These are phyloP conservation scores for Purpureocillium takamizusanense DNA, from an alignment of 2,329 filamentous ascomycete species.

Conservation along the genomic window DNA sequence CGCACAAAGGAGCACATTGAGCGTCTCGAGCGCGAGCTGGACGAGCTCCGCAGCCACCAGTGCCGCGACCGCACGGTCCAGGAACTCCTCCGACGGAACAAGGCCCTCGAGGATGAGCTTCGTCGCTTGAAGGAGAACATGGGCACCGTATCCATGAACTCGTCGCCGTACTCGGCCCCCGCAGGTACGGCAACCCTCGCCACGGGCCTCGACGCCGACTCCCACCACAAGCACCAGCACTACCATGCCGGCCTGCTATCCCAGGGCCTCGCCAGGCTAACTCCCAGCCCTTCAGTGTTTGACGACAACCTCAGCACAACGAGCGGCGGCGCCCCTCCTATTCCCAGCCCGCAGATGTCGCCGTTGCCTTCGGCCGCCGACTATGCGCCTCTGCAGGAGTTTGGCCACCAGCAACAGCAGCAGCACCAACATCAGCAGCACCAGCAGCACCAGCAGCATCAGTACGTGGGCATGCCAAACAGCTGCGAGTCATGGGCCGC, in stretches of 20 bases:
- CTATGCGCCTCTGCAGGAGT: constrained; percentile 33
- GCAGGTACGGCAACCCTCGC: constrained; percentile 24
- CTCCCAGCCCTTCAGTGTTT: constrained; percentile 23
- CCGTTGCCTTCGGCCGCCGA: constrained; percentile 33
- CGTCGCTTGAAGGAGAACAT: constrained; percentile 34
- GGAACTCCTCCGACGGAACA: constrained; percentile 42
- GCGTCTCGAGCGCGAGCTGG: constrained; percentile 62
- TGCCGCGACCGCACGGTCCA: constrained; percentile 41
- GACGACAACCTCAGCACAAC: constrained; percentile 29
- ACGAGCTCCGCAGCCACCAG: constrained; percentile 52
- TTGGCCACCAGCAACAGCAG: constrained; percentile 21
- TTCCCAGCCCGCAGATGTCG: constrained; percentile 35
- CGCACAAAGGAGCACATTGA: constrained; percentile 84
- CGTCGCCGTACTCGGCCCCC: constrained; percentile 28
- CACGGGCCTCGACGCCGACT: constrained; percentile 6
- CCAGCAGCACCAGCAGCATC: too few relatives aligned
- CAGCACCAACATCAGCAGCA: too few relatives aligned
- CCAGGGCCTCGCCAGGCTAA: constrained; percentile 8
- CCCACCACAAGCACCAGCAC: background rate
- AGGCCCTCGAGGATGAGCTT: constrained; percentile 44
- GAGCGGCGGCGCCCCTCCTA: constrained; percentile 20
- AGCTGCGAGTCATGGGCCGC: constrained; percentile 37
- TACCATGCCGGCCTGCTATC: constrained; percentile 2
- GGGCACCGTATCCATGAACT: constrained; percentile 27
- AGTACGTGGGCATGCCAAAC: constrained; percentile 27